These are phyloP conservation scores for Plantago rigida DNA, from an alignment of 305 asterid genomes.

Conservation along the genomic window DNA sequence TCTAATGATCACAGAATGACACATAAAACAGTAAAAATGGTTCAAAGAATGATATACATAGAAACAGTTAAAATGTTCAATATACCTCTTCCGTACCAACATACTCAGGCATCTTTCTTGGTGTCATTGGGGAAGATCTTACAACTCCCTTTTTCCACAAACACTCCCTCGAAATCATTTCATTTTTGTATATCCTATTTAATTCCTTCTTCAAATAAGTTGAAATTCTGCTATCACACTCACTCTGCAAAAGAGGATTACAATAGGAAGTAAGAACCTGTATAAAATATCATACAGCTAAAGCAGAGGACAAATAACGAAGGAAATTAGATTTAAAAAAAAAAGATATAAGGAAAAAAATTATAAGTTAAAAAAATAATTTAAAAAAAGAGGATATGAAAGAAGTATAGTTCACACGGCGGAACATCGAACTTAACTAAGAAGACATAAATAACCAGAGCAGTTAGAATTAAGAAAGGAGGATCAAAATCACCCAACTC, in stretches of 20 bases:
- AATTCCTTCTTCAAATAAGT: conserved; percentile 57
- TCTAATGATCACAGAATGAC: conserved; percentile 6
- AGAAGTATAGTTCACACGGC: not conserved
- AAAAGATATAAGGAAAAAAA: not conserved
- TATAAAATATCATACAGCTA: conserved; percentile 15
- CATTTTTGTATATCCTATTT: conserved; percentile 55
- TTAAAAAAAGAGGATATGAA: not conserved
- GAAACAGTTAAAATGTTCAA: conserved; percentile 15
- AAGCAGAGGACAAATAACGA: not conserved
- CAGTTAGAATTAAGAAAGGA: no score
- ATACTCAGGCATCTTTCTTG: conserved; percentile 58
- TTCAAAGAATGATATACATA: conserved; percentile 21
- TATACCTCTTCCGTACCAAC: conserved; percentile 85
- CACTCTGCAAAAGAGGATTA: conserved; percentile 46
- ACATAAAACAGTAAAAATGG: not conserved
- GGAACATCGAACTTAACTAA: not conserved
- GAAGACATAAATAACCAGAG: not conserved
- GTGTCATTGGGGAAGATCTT: conserved; percentile 57
- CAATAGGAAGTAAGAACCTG: conserved; percentile 14
- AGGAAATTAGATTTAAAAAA: not conserved
- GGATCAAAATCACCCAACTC: not conserved
- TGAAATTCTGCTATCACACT: conserved; percentile 51
- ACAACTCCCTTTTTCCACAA: conserved; percentile 76
- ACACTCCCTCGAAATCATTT: conserved; percentile 70
- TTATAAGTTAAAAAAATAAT: not conserved